phyloP scores from a whole-genome alignment of 2,329 filamentous ascomycete species.

The Venturia carpophila region DNA sequence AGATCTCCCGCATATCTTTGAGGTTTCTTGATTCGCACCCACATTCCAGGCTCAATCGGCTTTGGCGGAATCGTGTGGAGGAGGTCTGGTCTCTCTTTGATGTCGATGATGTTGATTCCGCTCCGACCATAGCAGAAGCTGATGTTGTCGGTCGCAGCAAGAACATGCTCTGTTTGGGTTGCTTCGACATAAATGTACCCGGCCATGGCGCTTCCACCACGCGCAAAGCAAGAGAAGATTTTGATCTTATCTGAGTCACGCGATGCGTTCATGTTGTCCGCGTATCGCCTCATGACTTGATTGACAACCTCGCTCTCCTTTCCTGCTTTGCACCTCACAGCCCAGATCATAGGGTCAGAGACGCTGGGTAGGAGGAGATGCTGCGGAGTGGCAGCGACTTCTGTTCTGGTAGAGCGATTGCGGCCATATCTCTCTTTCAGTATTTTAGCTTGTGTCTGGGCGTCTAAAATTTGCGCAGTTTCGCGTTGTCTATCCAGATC shows the following conservation, averaged over 20 bases:
- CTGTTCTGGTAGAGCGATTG: slow-evolving; percentile 57
- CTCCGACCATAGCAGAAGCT: slow-evolving; percentile 83
- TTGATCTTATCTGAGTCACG: slow-evolving; percentile 61
- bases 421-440: slow-evolving; percentile 84
- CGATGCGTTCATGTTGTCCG: slow-evolving; percentile 62
- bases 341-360: slow-evolving; percentile 94
- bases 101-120: slow-evolving; percentile 80
- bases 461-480: slow-evolving; percentile 78
- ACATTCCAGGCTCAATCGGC: slow-evolving; percentile 76
- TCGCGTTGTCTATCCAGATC: slow-evolving; percentile 91
- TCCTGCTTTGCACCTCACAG: slow-evolving; percentile 83
- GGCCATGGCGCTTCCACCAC: slow-evolving; percentile 71
- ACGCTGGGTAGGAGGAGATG: slow-evolving; percentile 83
- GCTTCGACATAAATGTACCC: slow-evolving; percentile 96
- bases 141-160: slow-evolving; percentile 73
- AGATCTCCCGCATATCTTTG: slow-evolving; percentile 81
- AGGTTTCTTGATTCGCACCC: slow-evolving; percentile 77
- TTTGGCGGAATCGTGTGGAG: slow-evolving; percentile 82
- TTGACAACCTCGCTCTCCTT: slow-evolving; percentile 91
- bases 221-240: slow-evolving; percentile 88
- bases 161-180: slow-evolving; percentile 74
- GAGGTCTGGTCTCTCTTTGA: slow-evolving; percentile 98
- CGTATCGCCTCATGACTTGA: slow-evolving; percentile 78
- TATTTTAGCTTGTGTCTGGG: slow-evolving; percentile 83
- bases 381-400: slow-evolving; percentile 73